Percentiles rank a stretch among this genome's conserved stretches.
These are phyloP conservation scores for Petrea volubilis DNA, from an alignment of 257 asterid species.

Conservation along the genomic window DNA sequence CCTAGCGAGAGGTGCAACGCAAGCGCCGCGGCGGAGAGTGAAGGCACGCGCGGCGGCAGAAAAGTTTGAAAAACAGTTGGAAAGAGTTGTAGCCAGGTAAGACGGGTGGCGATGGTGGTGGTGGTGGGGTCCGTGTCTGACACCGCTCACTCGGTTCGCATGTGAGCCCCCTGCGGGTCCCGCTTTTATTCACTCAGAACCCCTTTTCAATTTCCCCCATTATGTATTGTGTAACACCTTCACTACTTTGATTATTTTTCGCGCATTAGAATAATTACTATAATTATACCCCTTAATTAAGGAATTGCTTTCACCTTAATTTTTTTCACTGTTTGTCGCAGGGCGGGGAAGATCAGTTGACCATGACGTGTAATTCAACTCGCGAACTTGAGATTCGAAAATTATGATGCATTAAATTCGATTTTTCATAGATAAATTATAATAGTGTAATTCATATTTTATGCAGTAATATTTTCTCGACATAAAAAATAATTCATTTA, in stretches of 20 bases:
- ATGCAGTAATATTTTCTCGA: too few species aligned
- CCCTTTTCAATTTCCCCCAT: too few species aligned
- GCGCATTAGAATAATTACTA: neutral
- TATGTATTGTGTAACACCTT: neutral
- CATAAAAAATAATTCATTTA: too few species aligned
- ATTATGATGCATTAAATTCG: too few species aligned
- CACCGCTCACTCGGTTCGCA: slow-evolving; percentile 56
- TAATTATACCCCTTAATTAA: slow-evolving; percentile 7
- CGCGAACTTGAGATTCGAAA: too few species aligned
- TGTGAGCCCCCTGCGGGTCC: slow-evolving; percentile 40
- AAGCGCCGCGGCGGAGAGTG: slow-evolving; percentile 34
- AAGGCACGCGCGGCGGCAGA: slow-evolving; percentile 42
- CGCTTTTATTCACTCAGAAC: neutral
- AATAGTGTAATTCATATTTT: too few species aligned
- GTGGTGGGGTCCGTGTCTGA: slow-evolving; percentile 42
- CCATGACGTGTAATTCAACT: too few species aligned
- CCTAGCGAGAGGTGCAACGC: slow-evolving; percentile 18
- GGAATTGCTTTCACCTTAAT: neutral
- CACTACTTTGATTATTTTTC: neutral
- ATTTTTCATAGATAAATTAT: too few species aligned
- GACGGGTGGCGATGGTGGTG: slow-evolving; percentile 18
- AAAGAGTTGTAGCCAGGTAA: slow-evolving; percentile 56
- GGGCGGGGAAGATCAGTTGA: too few species aligned
- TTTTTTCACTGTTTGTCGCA: neutral
- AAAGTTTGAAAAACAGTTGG: slow-evolving; percentile 40